Base-by-base conservation (phyloP, 2,329 filamentous ascomycete species). In the Polychaeton citri region DNA sequence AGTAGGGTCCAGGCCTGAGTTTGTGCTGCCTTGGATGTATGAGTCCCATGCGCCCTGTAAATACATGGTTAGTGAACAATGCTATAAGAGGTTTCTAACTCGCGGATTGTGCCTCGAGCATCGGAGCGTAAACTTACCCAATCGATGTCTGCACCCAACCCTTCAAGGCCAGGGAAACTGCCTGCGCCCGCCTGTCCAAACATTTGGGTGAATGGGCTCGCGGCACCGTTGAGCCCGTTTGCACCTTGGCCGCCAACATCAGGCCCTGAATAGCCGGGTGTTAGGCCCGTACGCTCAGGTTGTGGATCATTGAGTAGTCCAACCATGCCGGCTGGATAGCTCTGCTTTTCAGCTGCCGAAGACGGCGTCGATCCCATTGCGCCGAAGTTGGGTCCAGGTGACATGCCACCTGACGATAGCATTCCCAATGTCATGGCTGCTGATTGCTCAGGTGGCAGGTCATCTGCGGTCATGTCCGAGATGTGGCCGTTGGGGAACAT, bases 391-490 rank as follows among this genome's bases (percentile, higher is more conserved):
- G 73, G 68, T 16, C 30, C 30, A 12, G 30, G 30, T 5, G 30
- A 32, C 57, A 77, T 65, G 16, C 68, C 64, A 4, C 76, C 76
- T 24, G 71, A 72, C 36, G 74, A 79, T 18, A 81, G 62, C 60
- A 81, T 70, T 2, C 76, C 77, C n/a, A 81, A 53, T 0, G 76
- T 80, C 74, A 81, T 80, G 0, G 77, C 77, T 7, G 77, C 77
- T 15, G 67, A 69, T 38, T 74, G 71, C 59, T 81, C 68, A 43
- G 76, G 71, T 33, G 64, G 62, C 2, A 68, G 55, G 32, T 76
- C 76, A 38, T 76, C 64, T 38, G 75, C 67, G 43, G 71, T 64
- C 13, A 53, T 39, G 12, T 47, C 43, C 18, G 45, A 37, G 3
- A 45, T 37, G 19, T 41, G 40, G 32, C 50, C 49, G 32, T 54